These are phyloP conservation scores for Globisporangium nodosum DNA, from an alignment of 352 stramenopile species.

Conservation along the genomic window DNA sequence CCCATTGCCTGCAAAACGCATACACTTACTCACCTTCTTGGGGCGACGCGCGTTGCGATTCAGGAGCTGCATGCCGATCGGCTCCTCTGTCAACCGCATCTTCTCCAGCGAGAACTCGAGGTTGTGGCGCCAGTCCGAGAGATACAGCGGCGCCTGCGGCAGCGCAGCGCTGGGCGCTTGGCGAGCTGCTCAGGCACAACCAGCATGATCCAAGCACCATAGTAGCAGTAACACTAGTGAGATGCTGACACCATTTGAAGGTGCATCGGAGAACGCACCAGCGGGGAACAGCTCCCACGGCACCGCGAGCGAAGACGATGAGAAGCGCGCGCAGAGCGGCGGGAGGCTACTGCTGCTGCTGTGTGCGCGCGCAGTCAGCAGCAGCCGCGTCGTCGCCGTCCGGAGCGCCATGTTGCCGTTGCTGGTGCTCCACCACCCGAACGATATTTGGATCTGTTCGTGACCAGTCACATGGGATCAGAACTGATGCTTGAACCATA, in stretches of 20 bases:
- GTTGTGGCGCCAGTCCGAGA: slow-evolving; percentile 52
- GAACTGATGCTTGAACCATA: background rate
- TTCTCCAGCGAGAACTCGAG: slow-evolving; percentile 52
- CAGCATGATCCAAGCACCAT: too few species aligned
- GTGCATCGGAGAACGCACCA: slow-evolving; percentile 13
- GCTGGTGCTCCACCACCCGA: slow-evolving; percentile 2
- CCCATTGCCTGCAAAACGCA: background rate
- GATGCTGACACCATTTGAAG: background rate
- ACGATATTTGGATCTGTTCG: background rate
- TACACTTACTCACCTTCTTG: slow-evolving; percentile 30
- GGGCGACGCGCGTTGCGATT: slow-evolving; percentile 35
- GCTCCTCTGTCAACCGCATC: slow-evolving; percentile 32
- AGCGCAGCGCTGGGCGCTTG: slow-evolving; percentile 2
- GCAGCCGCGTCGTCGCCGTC: slow-evolving; percentile 16
- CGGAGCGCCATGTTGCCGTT: slow-evolving; percentile 7
- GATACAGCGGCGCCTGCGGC: slow-evolving; percentile 29
- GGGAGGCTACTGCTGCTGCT: background rate
- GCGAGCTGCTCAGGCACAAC: slow-evolving; percentile 3
- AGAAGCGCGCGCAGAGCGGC: slow-evolving; percentile 16
- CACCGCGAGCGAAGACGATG: slow-evolving; percentile 13
- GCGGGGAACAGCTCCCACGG: slow-evolving; percentile 45
- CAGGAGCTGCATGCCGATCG: slow-evolving; percentile 37
- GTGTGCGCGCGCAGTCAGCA: background rate
- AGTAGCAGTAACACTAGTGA: background rate
- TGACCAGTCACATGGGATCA: background rate